Evolutionary conservation across 1,284 basidiomycete genomes (phyloP), one percentile per base, ranked within the genome.

Genomic region (Phylloboletellus chloephorus): DNA sequence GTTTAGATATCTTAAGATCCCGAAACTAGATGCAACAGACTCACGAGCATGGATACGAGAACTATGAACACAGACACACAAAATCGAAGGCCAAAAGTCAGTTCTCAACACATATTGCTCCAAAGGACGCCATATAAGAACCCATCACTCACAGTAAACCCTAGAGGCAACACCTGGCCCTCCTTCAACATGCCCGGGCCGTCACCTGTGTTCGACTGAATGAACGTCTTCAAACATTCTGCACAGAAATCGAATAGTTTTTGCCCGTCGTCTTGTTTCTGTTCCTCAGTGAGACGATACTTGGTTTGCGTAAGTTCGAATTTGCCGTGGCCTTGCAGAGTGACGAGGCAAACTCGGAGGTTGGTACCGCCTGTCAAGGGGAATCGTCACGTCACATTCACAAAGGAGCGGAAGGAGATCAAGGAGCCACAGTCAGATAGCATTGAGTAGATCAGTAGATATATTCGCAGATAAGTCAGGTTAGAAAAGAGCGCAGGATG

Each of bases 271-370:
- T 87, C 88, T 52, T 96, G 93, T 68, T 98, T 98, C 67, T 98
- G 95, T 58, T 98, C 96, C 59, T 98, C 95, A 2, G 90, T 87
- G 40, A 98, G 77, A 44, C 93, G 86, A 67, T 98, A 98, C 68
- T 98, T 98, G 39, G 92, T 88, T 52, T 98, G 95, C 0, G 92
- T 95, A 57, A 98, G 88, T 67, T 98, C 93, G 64, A 98, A 98
- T 71, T 95, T 92, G 48, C 95, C 93, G 7, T 82, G 74, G 17
- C 95, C 95, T 54, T 88, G 80, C 11, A 98, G 73, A 15, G 84
- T 88, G 41, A 99, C 95, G 46, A 97, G 86, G 67, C 95, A 99
- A 39, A 98, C 95, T 40, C 95, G 91, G 25, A 99, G 76, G 63
- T 99, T 98, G 34, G 96, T 98, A 36, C 93, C 93, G 49, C 86